Base-by-base conservation (phyloP, 352 stramenopile genomes). In the Pythium periplocum region DNA sequence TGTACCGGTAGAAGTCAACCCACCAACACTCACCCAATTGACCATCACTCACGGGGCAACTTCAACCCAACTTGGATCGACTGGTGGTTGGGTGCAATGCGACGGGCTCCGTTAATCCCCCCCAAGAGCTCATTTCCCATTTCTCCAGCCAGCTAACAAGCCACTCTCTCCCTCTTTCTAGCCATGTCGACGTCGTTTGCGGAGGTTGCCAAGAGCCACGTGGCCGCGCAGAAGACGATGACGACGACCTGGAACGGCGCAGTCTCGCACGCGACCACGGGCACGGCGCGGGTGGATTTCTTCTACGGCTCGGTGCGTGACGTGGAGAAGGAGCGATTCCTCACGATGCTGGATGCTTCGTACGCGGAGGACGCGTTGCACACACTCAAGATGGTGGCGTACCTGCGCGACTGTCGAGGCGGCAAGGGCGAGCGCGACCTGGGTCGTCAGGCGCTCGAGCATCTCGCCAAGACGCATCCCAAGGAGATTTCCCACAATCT, bases 311-410 rank as follows among this genome's bases (percentile, higher is more conserved):
- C 68, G 10, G 44, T 71, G 30, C 72, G 69, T 2, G 59, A 47
- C 35, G 54, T 75, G 9, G 48, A 64, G 37, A 66, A 77, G 42
- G 37, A 54, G 17, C 66, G 61, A 1, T 61, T 78, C 43, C 10
- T 55, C 1, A 4, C 48, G 2, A 48, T 82, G 4, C 45, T 82
- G 34, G 58, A 63, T 6, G 65, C 65, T 2, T 80, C 73, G 44
- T 80, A 70, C 55, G 46, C 51, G 4, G 69, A 83, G 51, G 64
- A 83, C 45, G 44, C 69, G 32, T 53, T 80, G 48, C 73, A 80
- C 58, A 83, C 73, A 36, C 67, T 83, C 57, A 83, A 78, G 67
- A 45, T 83, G 10, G 52, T 74, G 12, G 73, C 73, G 31, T 80
- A 80, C 65, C 42, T 83, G 8, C 73, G 73, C 40, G 73, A 76